These are phyloP conservation scores for Suhomyces panamericanus DNA, from an alignment of 1,139 yeast genomes.

Conservation along the genomic window DNA sequence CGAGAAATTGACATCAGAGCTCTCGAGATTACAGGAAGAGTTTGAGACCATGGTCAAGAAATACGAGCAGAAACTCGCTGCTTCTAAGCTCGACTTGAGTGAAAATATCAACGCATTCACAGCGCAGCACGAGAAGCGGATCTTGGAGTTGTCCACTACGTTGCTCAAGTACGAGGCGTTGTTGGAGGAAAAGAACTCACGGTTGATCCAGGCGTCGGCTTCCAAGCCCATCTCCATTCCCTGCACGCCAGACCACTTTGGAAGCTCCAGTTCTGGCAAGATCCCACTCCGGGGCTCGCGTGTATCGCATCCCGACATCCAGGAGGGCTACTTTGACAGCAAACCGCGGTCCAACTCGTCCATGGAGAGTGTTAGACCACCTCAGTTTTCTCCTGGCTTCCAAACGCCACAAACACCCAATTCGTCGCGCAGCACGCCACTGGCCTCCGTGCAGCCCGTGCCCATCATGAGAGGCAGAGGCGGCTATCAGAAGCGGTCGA, in stretches of 20 bases:
- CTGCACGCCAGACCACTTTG: slow-evolving; percentile 10
- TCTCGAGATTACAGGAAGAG: slow-evolving; percentile 17
- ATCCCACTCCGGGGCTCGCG: slow-evolving; percentile 12
- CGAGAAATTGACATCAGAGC: slow-evolving; percentile 18
- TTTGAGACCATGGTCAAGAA: slow-evolving; percentile 20
- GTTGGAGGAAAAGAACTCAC: slow-evolving; percentile 40
- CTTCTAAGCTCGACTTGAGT: slow-evolving; percentile 27
- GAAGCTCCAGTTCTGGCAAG: slow-evolving; percentile 9
- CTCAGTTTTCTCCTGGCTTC: slow-evolving; percentile 1
- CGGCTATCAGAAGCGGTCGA: slow-evolving; percentile 50
- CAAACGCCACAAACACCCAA: not conserved
- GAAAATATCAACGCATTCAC: slow-evolving; percentile 15
- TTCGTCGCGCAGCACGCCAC: slow-evolving; percentile 4
- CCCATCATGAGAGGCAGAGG: slow-evolving; percentile 52
- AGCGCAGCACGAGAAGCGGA: slow-evolving; percentile 21
- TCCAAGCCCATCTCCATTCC: slow-evolving; percentile 49
- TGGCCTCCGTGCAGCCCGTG: slow-evolving; percentile 12
- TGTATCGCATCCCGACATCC: slow-evolving; percentile 9
- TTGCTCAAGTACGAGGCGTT: slow-evolving; percentile 37
- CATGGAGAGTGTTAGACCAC: slow-evolving; percentile 9
- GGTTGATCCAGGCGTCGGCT: slow-evolving; percentile 37
- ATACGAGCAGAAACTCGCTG: slow-evolving; percentile 26
- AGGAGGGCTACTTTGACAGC: slow-evolving; percentile 4
- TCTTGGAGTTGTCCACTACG: slow-evolving; percentile 33
- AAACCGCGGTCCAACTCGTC: slow-evolving; percentile 16